Base-by-base conservation (phyloP, 768 basidiomycete genomes). In the Termitomyces sp. region DNA sequence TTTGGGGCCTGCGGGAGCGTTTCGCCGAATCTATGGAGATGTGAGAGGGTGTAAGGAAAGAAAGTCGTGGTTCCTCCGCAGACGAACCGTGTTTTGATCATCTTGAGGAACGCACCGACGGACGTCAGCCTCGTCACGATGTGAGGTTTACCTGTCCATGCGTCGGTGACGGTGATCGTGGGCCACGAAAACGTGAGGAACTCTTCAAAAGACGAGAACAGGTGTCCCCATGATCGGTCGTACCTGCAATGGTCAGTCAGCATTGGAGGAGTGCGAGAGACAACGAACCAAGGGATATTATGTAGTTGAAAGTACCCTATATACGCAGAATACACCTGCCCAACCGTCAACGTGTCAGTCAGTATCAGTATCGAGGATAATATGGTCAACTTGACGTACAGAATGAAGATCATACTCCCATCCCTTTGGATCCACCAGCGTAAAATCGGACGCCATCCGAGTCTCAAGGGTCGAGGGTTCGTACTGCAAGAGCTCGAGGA, bases 151-250 rank as follows among this genome's bases (percentile, higher is more conserved):
- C 88, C 86, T 0, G 91, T 89, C 68, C 77, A 79, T 42, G 76
- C 67, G 66, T 92, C 89, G 35, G 91, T 92, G 43, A 90, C 82
- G 1, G 84, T 84, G 59, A 93, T 86, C 17, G 82, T 84, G 5
- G 91, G 91, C 91, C 90, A 93, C 40, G 87, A 89, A 68, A 92
- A 92, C 12, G 81, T 77, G 35, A 93, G 77, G 69, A 93, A 93
- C 29, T 82, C 83, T 47, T 89, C 87, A 66, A 92, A 92, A 0
- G 87, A 82, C 47, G 85, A 82, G 71, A 93, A 93, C 35, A 87
- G 75, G 48, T 85, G 82, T 3, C 88, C 87, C 91, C 90, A 93
- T 27, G 87, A 80, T 54, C 85, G 81, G 54, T 92, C 89, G 61
- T 87, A 88, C 89, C 90, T 90, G 57, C 32, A 12, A 31, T 2